Evolutionary conservation across 2,329 filamentous ascomycete genomes (phyloP).

Genomic region (Xylogone sp.): DNA sequence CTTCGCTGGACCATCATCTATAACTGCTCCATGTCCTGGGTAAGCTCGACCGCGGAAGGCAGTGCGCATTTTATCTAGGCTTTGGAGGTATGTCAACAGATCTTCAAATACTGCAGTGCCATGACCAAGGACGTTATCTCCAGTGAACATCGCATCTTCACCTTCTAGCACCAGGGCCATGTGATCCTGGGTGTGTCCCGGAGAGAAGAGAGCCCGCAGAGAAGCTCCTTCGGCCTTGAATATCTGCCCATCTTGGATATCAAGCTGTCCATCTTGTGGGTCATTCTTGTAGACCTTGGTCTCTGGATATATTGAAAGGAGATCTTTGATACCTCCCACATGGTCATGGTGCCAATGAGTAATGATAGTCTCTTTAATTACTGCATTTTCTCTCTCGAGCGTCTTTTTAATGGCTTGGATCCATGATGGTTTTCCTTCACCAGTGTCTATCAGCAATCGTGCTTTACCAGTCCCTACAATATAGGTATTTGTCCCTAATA

Average conservation of each 20-base stretch:
- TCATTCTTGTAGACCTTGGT: slow-evolving; percentile 64
- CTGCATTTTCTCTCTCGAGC: slow-evolving; percentile 64
- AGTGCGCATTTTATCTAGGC: slow-evolving; percentile 64
- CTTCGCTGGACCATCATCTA: slow-evolving; percentile 67
- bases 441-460: slow-evolving; percentile 86
- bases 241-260: slow-evolving; percentile 52
- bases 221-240: slow-evolving; percentile 59
- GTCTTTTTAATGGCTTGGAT: slow-evolving; percentile 58
- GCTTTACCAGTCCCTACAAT: slow-evolving; percentile 71
- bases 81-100: slow-evolving; percentile 63
- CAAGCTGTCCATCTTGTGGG: slow-evolving; percentile 46
- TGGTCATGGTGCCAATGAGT: slow-evolving; percentile 96
- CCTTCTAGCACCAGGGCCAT: slow-evolving; percentile 74
- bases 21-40: slow-evolving; percentile 80
- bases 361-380: slow-evolving; percentile 66
- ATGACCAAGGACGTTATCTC: slow-evolving; percentile 84
- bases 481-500: slow-evolving; percentile 88
- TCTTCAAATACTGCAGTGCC: slow-evolving; percentile 85
- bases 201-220: slow-evolving; percentile 61
- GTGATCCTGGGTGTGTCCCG: slow-evolving; percentile 80
- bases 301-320: slow-evolving; percentile 60
- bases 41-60: slow-evolving; percentile 70
- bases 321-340: slow-evolving; percentile 67
- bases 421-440: slow-evolving; percentile 73
- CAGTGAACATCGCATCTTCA: slow-evolving; percentile 80